A percentile compares a stretch with the other conserved stretches of the same genome.
Evolutionary conservation across 305 asterid species (phyloP).

Genomic region (Solanum aculeatissimum): DNA sequence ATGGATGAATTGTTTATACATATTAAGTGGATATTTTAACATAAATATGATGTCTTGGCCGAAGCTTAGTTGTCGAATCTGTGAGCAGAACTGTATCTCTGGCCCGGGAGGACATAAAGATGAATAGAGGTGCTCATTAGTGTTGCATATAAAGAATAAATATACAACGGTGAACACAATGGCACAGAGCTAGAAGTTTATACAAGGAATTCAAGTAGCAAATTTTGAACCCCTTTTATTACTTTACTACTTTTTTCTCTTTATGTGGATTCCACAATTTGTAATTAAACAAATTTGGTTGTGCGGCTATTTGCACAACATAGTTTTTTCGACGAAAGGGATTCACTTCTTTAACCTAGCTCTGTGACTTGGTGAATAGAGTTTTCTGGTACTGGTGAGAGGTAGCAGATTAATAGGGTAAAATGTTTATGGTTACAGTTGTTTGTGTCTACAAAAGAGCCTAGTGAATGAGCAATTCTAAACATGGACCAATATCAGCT

Average conservation of each 20-base stretch:
- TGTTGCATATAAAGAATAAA: background rate
- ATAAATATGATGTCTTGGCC: background rate
- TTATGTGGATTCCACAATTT: background rate
- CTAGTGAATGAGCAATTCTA: background rate
- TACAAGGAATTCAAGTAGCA: background rate
- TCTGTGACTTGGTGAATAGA: background rate
- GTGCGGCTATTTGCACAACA: background rate
- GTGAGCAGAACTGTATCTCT: background rate
- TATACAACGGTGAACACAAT: too few species aligned
- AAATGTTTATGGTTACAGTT: background rate
- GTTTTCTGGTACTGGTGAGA: background rate
- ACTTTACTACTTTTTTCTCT: background rate
- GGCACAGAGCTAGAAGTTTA: background rate
- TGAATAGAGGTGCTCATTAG: background rate
- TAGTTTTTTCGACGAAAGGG: background rate
- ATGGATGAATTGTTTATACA: background rate
- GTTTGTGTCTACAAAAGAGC: background rate
- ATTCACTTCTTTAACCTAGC: background rate
- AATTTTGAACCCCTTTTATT: background rate
- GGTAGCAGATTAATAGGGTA: background rate
- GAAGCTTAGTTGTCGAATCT: background rate
- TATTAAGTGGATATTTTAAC: background rate
- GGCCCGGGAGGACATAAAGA: background rate
- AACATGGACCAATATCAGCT: background rate
- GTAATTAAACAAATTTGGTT: accelerated